Percentiles rank a stretch among this genome's conserved stretches.
phyloP scores from a whole-genome alignment of 768 basidiomycete species.

The Crassisporium funariophilum region DNA sequence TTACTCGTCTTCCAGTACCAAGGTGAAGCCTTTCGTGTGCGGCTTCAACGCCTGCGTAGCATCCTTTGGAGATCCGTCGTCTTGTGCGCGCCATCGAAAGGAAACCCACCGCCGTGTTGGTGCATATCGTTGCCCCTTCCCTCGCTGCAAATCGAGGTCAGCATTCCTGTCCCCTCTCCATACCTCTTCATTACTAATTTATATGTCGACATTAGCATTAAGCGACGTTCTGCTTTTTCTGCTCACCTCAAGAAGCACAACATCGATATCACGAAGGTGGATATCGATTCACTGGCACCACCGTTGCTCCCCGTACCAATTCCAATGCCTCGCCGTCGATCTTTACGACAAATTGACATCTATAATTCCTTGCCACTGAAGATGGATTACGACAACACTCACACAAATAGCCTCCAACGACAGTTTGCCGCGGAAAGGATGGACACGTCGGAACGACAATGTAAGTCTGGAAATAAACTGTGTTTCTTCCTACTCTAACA shows the following conservation, averaged over 20 bases:
- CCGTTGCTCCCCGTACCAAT: slow-evolving; percentile 22
- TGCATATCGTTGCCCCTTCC: slow-evolving; percentile 46
- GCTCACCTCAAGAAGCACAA: slow-evolving; percentile 57
- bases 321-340: slow-evolving; percentile 13
- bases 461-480: too few species aligned
- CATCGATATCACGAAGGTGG: slow-evolving; percentile 29
- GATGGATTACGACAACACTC: too few species aligned
- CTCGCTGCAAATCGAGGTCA: slow-evolving; percentile 51
- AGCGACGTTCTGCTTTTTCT: slow-evolving; percentile 60
- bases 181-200: not conserved
- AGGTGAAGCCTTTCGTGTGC: slow-evolving; percentile 55
- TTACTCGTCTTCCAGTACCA: slow-evolving; percentile 39
- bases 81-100: slow-evolving; percentile 62
- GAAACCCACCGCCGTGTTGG: slow-evolving; percentile 53
- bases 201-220: slow-evolving; percentile 48
- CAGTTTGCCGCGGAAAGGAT: too few species aligned
- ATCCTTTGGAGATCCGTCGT: slow-evolving; percentile 71
- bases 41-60: slow-evolving; percentile 45
- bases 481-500: too few species aligned
- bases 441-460: too few species aligned
- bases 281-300: slow-evolving; percentile 35
- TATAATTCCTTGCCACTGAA: not conserved
- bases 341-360: not conserved
- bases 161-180: slow-evolving; percentile 13
- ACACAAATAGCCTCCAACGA: too few species aligned